Percentiles rank a stretch among this genome's conserved stretches.
These are phyloP conservation scores for Aspergillus calidoustus DNA, from an alignment of 2,329 filamentous ascomycete species.

Conservation along the genomic window DNA sequence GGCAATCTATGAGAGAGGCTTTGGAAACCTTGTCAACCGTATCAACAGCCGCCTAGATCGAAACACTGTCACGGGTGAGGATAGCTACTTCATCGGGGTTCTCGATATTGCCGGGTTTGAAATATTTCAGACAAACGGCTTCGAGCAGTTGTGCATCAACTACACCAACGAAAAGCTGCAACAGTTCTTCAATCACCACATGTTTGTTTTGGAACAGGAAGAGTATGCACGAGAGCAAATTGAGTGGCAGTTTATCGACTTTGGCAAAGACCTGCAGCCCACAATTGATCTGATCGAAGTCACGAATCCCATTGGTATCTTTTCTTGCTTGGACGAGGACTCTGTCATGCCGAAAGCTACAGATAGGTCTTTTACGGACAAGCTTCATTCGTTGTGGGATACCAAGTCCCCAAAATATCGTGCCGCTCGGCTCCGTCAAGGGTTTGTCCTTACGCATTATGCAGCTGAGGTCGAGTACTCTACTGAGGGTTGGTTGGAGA, in stretches of 20 bases:
- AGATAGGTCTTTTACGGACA: conserved; percentile 95
- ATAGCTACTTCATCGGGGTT: conserved; percentile 95
- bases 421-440: conserved; percentile 82
- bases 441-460: conserved; percentile 96
- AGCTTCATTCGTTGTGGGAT: conserved; percentile 95
- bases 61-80: conserved; percentile 79
- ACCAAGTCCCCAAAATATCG: conserved; percentile 94
- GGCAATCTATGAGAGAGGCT: conserved; percentile 95
- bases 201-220: conserved; percentile 98
- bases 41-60: conserved; percentile 93
- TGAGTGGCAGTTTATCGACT: conserved; percentile 99
- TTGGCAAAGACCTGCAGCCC: conserved; percentile 93
- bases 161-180: conserved; percentile 99
- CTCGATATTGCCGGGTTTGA: conserved; percentile 99
- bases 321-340: conserved; percentile 97
- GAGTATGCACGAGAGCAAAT: conserved; percentile 98
- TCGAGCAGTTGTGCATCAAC: conserved; percentile 98
- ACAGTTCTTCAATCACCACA: conserved; percentile 99
- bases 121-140: conserved; percentile 98
- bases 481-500: conserved; percentile 93
- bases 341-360: conserved; percentile 99
- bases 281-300: conserved; percentile 97
- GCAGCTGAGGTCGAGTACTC: conserved; percentile 97
- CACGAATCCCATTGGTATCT: conserved; percentile 96
- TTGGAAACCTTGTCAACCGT: conserved; percentile 86